Conservation (phyloP, 495 filamentous ascomycete species). For the Lophiotrema nucula region DNA sequence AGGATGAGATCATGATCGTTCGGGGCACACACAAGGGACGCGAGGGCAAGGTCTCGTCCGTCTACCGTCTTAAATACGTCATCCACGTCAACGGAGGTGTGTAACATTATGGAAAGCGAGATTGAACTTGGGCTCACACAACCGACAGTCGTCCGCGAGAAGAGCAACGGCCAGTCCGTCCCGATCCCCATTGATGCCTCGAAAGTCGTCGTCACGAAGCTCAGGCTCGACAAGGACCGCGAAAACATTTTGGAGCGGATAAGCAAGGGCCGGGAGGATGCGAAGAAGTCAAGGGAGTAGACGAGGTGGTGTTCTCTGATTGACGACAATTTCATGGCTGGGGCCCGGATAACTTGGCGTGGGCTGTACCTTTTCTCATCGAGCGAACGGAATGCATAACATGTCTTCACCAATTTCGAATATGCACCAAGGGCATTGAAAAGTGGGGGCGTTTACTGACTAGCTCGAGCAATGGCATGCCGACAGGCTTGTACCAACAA, state of each 20-base stretch:
- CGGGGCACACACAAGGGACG: constrained; percentile 82
- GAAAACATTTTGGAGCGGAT: constrained; percentile 89
- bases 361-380: constrained; percentile 28
- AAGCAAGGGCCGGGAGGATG: constrained; percentile 66
- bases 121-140: constrained; percentile 43
- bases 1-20: constrained; percentile 83
- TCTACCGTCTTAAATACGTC: constrained; percentile 95
- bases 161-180: constrained; percentile 67
- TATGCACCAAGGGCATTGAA: constrained; percentile 12
- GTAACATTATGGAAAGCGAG: background rate
- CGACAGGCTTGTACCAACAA: constrained; percentile 23
- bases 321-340: constrained; percentile 40
- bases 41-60: constrained; percentile 89
- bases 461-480: constrained; percentile 29
- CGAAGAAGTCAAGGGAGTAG: constrained; percentile 46
- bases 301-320: constrained; percentile 47
- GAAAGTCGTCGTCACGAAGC: constrained; percentile 94
- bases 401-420: constrained; percentile 24
- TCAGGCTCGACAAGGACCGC: constrained; percentile 98
- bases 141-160: constrained; percentile 76
- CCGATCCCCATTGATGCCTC: constrained; percentile 66
- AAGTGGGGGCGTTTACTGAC: constrained; percentile 24
- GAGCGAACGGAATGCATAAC: constrained; percentile 35
- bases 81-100: constrained; percentile 32
- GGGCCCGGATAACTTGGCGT: constrained; percentile 27